phyloP scores from a whole-genome alignment of 441 rosid species.

The Corymbia citriodora region DNA sequence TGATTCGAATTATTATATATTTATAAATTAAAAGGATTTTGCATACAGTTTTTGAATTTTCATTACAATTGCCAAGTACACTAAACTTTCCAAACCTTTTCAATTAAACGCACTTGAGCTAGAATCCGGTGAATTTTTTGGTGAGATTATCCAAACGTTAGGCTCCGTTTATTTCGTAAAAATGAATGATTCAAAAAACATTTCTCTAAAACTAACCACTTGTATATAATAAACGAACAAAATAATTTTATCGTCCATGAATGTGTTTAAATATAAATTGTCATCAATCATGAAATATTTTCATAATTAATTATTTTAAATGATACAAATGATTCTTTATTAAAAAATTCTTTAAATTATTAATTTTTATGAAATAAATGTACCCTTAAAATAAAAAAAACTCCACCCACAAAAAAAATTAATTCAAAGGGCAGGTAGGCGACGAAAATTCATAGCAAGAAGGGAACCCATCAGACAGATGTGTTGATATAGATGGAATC shows the following conservation, averaged over 20 bases:
- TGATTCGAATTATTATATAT: neutral
- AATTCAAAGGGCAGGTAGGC: neutral
- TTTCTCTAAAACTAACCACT: neutral
- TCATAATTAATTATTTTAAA: too few relatives aligned
- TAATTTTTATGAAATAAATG: too few relatives aligned
- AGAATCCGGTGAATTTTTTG: neutral
- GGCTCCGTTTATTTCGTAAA: too few relatives aligned
- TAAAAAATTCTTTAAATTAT: accelerated
- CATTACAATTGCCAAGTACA: neutral
- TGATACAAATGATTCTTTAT: accelerated
- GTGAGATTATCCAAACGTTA: neutral
- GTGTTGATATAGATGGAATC: neutral
- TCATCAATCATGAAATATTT: too few relatives aligned
- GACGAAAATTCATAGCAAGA: neutral
- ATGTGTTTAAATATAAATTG: too few relatives aligned
- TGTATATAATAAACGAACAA: too few relatives aligned
- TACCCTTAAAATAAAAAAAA: neutral
- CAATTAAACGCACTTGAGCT: neutral
- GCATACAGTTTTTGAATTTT: neutral
- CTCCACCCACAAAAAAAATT: neutral
- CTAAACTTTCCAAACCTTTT: neutral
- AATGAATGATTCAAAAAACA: too few relatives aligned
- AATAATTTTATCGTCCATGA: too few relatives aligned
- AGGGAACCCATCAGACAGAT: neutral
- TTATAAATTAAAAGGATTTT: neutral